Evolutionary conservation across 164 flowering plant genomes (phyloP).

Genomic region (Saururus chinensis): DNA sequence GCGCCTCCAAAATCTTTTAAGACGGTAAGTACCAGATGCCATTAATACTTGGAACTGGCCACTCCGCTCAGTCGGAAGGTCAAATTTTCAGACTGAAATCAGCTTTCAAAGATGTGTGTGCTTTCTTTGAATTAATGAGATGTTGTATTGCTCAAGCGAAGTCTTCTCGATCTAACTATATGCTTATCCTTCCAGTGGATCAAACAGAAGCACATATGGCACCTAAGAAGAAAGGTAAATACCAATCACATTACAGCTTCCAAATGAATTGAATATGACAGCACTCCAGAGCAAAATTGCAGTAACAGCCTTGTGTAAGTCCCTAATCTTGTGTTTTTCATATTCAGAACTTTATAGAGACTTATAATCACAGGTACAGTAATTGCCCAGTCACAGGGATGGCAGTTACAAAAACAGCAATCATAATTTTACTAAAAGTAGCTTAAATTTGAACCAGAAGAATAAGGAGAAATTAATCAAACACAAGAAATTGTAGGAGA

Average conservation of each 20-base stretch:
- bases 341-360: too few relatives aligned
- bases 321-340: too few relatives aligned
- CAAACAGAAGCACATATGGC: constrained; percentile 50
- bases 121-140: not conserved
- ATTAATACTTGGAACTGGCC: too few relatives aligned
- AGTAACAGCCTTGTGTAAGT: not conserved
- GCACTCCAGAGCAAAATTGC: not conserved
- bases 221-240: constrained; percentile 23
- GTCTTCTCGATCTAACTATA: not conserved
- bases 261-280: not conserved
- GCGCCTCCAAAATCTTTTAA: too few relatives aligned
- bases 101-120: not conserved
- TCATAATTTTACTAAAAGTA: too few relatives aligned
- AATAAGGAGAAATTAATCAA: not conserved
- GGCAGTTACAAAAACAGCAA: too few relatives aligned
- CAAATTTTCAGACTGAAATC: not conserved
- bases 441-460: too few relatives aligned
- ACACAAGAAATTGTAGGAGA: constrained; percentile 8
- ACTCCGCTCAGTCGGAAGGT: too few relatives aligned
- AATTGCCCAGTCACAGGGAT: too few relatives aligned
- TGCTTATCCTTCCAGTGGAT: constrained; percentile 2
- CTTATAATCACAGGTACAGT: too few relatives aligned
- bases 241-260: not conserved
- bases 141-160: not conserved
- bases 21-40: too few relatives aligned